Percentiles rank a stretch among this genome's conserved stretches.
Conservation (phyloP, 1,139 yeast genomes). For the Protomyces pachydermus region DNA sequence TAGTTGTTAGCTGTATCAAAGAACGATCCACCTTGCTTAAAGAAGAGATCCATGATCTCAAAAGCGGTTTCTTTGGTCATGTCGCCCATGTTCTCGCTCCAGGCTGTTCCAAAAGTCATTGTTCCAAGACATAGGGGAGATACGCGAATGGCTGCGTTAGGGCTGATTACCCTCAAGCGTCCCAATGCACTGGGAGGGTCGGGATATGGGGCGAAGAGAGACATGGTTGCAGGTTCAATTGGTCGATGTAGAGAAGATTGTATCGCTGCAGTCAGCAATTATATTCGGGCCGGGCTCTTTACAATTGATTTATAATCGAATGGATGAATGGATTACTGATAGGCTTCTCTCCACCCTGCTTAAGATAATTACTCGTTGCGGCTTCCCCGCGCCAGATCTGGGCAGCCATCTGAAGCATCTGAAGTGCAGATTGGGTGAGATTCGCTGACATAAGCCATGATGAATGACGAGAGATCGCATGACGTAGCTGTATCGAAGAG, state of each 20-base stretch:
- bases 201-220: conserved; percentile 29
- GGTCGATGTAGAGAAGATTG: too few species aligned
- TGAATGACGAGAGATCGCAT: not conserved
- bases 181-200: conserved; percentile 33
- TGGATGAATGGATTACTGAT: too few species aligned
- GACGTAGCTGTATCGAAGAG: not conserved
- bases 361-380: too few species aligned
- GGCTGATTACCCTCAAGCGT: conserved; percentile 32
- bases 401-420: too few species aligned
- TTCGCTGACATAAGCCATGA: too few species aligned
- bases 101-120: conserved; percentile 36
- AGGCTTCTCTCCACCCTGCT: too few species aligned
- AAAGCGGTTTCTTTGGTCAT: conserved; percentile 33
- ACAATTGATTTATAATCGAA: too few species aligned
- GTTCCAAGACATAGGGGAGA: conserved; percentile 36
- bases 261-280: too few species aligned
- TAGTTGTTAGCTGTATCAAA: conserved; percentile 36
- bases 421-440: too few species aligned
- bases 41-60: conserved; percentile 34
- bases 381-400: too few species aligned
- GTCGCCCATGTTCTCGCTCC: conserved; percentile 33
- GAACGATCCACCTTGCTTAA: conserved; percentile 35
- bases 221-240: not conserved
- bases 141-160: conserved; percentile 35
- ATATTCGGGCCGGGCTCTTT: too few species aligned